Conservation (phyloP, 225 moss, liverwort and hornwort genomes). For the Ulota crispa region DNA sequence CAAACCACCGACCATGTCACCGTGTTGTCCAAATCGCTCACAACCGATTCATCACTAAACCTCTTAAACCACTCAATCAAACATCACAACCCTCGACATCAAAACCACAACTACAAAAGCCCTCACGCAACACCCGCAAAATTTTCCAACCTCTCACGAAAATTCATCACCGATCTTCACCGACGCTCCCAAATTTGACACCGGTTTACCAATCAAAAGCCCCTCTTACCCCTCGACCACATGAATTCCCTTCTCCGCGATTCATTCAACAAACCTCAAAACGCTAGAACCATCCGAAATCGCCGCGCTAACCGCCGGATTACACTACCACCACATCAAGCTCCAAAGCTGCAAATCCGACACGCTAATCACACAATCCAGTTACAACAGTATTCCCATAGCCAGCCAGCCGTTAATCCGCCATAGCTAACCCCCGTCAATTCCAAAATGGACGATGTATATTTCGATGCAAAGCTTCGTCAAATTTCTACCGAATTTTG, state of each 20-base stretch:
- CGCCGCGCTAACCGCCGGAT: not conserved
- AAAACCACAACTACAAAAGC: not conserved
- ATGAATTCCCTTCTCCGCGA: not conserved
- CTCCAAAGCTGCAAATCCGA: not conserved
- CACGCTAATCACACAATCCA: not conserved
- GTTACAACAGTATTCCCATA: not conserved
- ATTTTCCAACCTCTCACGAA: not conserved
- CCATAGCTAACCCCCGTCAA: not conserved
- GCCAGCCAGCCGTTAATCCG: not conserved
- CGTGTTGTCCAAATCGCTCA: not conserved
- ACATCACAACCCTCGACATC: slow-evolving; percentile 15
- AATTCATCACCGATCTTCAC: not conserved
- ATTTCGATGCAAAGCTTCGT: not conserved
- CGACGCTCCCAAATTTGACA: not conserved
- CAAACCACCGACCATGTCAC: not conserved
- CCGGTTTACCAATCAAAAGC: not conserved
- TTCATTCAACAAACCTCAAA: slow-evolving; percentile 7
- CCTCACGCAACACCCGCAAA: not conserved
- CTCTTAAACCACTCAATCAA: not conserved
- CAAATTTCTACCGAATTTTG: not conserved
- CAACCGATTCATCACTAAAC: not conserved
- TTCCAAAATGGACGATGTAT: not conserved
- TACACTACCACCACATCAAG: not conserved
- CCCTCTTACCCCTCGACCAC: not conserved
- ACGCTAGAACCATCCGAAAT: slow-evolving; percentile 9